Base-by-base conservation (phyloP, 2,329 filamentous ascomycete species). In the Paraphoma chrysanthemicola region DNA sequence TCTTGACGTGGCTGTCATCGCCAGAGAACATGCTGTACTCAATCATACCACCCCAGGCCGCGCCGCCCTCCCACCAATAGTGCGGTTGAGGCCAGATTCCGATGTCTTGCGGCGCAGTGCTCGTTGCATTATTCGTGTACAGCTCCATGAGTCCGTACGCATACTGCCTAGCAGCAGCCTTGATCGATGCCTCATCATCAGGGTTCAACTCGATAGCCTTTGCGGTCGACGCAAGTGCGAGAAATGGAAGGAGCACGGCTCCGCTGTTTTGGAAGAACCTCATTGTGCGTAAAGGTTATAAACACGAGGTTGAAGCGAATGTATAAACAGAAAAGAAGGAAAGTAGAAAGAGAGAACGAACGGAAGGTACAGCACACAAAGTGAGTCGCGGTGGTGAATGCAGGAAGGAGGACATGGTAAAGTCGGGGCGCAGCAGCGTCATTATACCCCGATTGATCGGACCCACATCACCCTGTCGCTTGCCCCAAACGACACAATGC, bases 11-110 rank as follows among this genome's bases (percentile, higher is more conserved):
- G 57, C 73, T 77, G 1, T 67, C 60, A 57, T 84, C 80, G 16
- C 77, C 74, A 1, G 79, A 81, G 60, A 82, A 81, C 23, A 77
- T 73, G 64, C 74, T 80, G 68, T 82, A 82, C 58, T 82, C 80
- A 23, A 78, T 66, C 60, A 77, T 54, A 10, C 69, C 74, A 29
- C 38, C 73, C 73, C 74, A 78, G 7, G 72, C 62, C 9, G 72
- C 73, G 16, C 79, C 80, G 2, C 76, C 77, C 56, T 79, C 74
- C 80, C 80, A 82, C 79, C 80, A 83, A 64, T 81, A 82, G 16
- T 78, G 72, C 2, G 80, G 80, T 31, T 71, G 67, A 5, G 79
- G 76, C 42, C 79, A 75, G 43, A 77, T 77, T 12, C 80, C 81
- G 17, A 76, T 60, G n/a, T 75, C 65, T 53, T 73, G 56, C 11